Evolutionary conservation across 306 rosid genomes (phyloP), one percentile per base, ranked within the genome.

Genomic region (Vicia faba): DNA sequence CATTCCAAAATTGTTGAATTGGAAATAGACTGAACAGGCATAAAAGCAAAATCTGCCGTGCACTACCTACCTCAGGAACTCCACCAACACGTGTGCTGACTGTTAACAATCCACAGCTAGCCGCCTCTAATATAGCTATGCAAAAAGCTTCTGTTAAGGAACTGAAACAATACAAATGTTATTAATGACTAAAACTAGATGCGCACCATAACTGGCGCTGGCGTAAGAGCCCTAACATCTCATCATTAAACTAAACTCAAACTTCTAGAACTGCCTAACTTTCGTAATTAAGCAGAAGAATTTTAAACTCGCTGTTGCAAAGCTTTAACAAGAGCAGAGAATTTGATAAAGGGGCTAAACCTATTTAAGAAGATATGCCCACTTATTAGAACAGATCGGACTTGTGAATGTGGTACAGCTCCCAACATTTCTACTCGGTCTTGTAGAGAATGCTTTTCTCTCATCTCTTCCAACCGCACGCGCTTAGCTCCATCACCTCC

Each of bases 401-500:
- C 96, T 78, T 60, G 85, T 46, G 95, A 87, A 73, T 87, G 98
- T 25, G 86, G 96, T 40, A 92, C 91, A 46, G 96, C 93, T 61
- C 91, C 96, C 84, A 92, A 61, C 96, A 92, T 92, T 80, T 92
- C 93, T 53, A 92, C 96, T 74, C 89, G 89, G 80, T 92, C 98
- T 80, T 92, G 96, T 56, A 92, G 95, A 53, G 89, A 88, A 77
- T 87, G 96, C 18, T 83, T 89, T 79, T 92, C 98, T 80, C 93
- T 86, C 96, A 89, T 89, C 80, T 92, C 96, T 86, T 92, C 98
- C 83, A 89, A 80, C 67, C 96, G 79, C 76, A 92, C 96, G 15
- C 96, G 89, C 82, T 92, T 92, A 38, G 96, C 87, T 68, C 98
- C 96, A 81, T 92, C 96, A 59, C 96, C 96, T 68, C 96, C 93